Evolutionary conservation across 2,329 filamentous ascomycete genomes (phyloP), one percentile per base, ranked within the genome.

Genomic region (Epichloe elymi): DNA sequence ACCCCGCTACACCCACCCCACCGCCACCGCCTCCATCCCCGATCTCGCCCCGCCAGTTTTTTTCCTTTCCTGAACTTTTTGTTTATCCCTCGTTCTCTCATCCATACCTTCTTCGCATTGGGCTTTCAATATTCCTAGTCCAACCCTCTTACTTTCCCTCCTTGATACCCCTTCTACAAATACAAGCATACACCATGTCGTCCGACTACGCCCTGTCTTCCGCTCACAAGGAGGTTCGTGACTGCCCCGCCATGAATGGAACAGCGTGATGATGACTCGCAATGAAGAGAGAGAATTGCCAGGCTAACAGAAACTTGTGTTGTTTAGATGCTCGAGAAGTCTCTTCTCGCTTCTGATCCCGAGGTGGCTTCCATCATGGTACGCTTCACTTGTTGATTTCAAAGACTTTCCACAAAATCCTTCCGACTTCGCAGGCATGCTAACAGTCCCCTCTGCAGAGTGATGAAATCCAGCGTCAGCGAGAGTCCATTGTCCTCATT

Each of bases 311-410:
- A 46, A 46, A 19, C 46, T 30, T 30, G 50, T 61, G 51, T 55
- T 53, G 14, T 54, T 56, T 52, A 95, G 89, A 83, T 97, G 81
- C 88, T 98, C 76, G 87, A 97, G 81, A 93, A 88, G 77, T 86
- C 88, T 69, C 82, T 98, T 63, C 74, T 91, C 63, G 88, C 95
- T 62, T 84, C 85, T 52, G 93, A 98, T 71, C 85, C 88, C 52
- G 90, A 97, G 79, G 88, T 98, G 65, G 89, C 89, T 59, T 78
- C 86, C 74, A 95, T 98, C 73, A 97, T 98, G 90, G 88, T 94
- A 78, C 58, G 80, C 69, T 44, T 53, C 15, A 17, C 50, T 15
- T 36, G 43, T 11, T 40, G 26, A 43, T 46, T 46, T 19, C 2
- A 33, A 14, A 11, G n/a, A 33, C 14, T 7, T 42, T 51, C 48